Evolutionary conservation across 139 green algal genomes (phyloP).

Genomic region (Auxenochlorella protothecoides): DNA sequence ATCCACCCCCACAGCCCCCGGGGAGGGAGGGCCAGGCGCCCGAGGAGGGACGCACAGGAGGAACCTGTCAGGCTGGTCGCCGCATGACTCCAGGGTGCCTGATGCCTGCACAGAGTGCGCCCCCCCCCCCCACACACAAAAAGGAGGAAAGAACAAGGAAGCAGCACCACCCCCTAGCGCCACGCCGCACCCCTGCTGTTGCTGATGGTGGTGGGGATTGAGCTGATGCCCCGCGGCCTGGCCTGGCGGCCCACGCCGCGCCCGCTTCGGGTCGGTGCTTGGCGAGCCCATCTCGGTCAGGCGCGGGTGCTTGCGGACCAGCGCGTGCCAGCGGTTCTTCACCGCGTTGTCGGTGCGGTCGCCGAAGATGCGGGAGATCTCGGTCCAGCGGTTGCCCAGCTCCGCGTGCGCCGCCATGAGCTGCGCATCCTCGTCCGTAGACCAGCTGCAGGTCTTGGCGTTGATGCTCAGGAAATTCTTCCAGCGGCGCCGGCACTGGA

Average conservation of each 20-base stretch:
- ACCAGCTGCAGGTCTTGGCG: slow-evolving; percentile 18
- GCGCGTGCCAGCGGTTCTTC: slow-evolving; percentile 34
- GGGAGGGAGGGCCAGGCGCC: too few relatives aligned
- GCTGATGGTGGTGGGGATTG: not conserved
- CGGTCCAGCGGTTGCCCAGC: slow-evolving; percentile 37
- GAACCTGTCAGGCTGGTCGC: too few relatives aligned
- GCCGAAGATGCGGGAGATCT: slow-evolving; percentile 33
- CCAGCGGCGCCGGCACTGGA: slow-evolving; percentile 47
- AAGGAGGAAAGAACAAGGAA: too few relatives aligned
- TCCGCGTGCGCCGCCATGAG: slow-evolving; percentile 14
- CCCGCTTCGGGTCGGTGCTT: not conserved
- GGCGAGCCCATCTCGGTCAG: not conserved
- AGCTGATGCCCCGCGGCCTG: not conserved
- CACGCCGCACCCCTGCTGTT: not conserved
- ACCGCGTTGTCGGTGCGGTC: slow-evolving; percentile 43
- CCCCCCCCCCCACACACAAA: too few relatives aligned
- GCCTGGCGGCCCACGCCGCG: not conserved
- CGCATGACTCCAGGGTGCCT: too few relatives aligned
- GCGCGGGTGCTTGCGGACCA: slow-evolving; percentile 11
- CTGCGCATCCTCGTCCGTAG: slow-evolving; percentile 3
- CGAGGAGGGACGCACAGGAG: too few relatives aligned
- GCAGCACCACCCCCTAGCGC: too few relatives aligned
- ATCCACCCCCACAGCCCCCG: too few relatives aligned
- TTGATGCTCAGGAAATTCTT: slow-evolving; percentile 50
- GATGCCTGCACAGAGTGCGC: too few relatives aligned